A percentile compares a stretch with the other conserved stretches of the same genome.
Evolutionary conservation across 1,284 basidiomycete species (phyloP).

Genomic region (Neonothopanus nambi): DNA sequence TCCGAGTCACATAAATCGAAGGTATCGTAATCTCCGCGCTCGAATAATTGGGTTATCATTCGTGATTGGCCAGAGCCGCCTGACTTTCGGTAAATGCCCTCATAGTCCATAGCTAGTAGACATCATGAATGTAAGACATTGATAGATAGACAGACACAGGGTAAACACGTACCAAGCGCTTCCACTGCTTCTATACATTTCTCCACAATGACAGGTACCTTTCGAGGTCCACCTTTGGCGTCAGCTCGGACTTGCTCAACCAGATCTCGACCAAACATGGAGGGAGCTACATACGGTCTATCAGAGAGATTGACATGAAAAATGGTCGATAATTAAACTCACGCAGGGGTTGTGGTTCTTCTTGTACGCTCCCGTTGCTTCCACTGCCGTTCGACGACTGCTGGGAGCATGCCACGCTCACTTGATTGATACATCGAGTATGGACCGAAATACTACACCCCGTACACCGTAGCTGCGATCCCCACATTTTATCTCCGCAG

Average conservation of each 20-base stretch:
- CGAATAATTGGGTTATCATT: conserved; percentile 92
- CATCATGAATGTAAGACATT: conserved; percentile 1
- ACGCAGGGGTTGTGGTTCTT: conserved; percentile 50
- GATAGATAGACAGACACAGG: neutral
- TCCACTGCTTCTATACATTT: conserved; percentile 97
- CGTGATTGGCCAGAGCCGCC: conserved; percentile 93
- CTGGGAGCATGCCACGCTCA: conserved; percentile 59
- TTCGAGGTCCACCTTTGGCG: conserved; percentile 56
- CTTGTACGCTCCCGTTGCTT: conserved; percentile 32
- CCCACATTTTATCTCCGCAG: conserved; percentile 99
- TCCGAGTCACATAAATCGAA: conserved; percentile 90
- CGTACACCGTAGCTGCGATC: conserved; percentile 87
- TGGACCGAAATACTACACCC: conserved; percentile 74
- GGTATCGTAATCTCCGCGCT: conserved; percentile 83
- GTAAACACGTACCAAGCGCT: conserved; percentile 59
- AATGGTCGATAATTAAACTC: conserved; percentile 30
- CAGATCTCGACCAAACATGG: conserved; percentile 90
- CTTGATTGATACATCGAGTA: conserved; percentile 66
- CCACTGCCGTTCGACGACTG: conserved; percentile 28
- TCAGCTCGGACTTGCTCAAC: conserved; percentile 83
- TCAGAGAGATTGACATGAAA: conserved; percentile 11
- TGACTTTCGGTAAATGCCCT: conserved; percentile 96
- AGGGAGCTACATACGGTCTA: conserved; percentile 54
- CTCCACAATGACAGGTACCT: conserved; percentile 88
- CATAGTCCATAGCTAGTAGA: conserved; percentile 78